Evolutionary conservation across 129 eudicot genomes (phyloP), one percentile per base, ranked within the genome.

Genomic region (Artemisia argyi): DNA sequence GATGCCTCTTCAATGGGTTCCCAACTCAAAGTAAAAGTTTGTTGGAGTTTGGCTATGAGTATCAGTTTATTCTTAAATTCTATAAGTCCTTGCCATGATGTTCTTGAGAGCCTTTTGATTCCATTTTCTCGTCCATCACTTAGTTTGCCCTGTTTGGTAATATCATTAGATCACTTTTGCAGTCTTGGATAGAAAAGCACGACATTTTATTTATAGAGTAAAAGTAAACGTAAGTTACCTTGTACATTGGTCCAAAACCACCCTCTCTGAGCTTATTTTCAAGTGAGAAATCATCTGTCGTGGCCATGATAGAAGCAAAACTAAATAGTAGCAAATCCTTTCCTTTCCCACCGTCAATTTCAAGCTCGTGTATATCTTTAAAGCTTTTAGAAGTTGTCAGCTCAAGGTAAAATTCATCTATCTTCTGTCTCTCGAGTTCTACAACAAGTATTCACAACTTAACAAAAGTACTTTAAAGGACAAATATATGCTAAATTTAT

Each of bases 341-440:
- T 26, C 80, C 83, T 22, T 74, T 72, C 19, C 81, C 57, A 12
- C 71, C 77, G n/a, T 69, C 32, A 6, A 19, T 76, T 70, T 73
- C 79, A 17, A 54, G 32, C 17, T 58, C 58, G 70, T 70, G 50
- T 46, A 56, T 14, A 18, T 79, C 73, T 10, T 74, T 76, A 35
- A 76, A 79, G 58, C 81, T 81, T 50, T 76, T 84, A 4, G 81
- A 77, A 24, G 81, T 65, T 50, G 76, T 64, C 15, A 83, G 55
- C 69, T 76, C 82, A 24, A 69, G 80, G 19, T 80, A 69, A 68
- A 63, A 70, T 42, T 68, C 44, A 14, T 79, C 71, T 28, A 73
- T 46, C 48, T 30, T 79, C 51, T n/a, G 72, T 50, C 62, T 74
- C 52, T 61, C 71, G 20, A 65, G 49, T 59, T 62, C 84, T 75